These are phyloP conservation scores for Quercus engelmannii DNA, from an alignment of 306 rosid species.

Conservation along the genomic window DNA sequence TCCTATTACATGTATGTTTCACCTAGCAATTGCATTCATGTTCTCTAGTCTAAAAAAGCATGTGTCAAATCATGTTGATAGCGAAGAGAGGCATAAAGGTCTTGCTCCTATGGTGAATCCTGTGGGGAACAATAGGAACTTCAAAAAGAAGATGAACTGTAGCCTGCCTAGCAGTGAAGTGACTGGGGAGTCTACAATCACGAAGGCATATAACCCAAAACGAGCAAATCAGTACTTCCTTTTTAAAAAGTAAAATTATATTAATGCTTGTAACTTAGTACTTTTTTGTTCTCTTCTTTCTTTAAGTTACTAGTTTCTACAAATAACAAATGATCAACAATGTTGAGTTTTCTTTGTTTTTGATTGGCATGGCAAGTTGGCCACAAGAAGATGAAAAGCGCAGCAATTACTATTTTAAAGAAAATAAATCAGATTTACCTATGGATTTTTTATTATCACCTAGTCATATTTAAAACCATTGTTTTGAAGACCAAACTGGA, in stretches of 20 bases:
- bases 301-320: not conserved
- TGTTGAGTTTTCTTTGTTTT: not conserved
- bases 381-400: not conserved
- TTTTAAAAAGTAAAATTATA: no score
- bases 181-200: not conserved
- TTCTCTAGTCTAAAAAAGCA: no score
- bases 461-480: no score
- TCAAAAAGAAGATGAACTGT: not conserved
- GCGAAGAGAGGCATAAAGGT: not conserved
- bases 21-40: not conserved
- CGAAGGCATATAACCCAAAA: not conserved
- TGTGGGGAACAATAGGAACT: not conserved
- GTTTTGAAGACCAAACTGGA: no score
- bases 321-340: not conserved
- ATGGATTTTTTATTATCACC: no score
- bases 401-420: not conserved
- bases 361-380: not conserved
- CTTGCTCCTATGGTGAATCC: not conserved
- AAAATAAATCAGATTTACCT: not conserved
- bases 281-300: not conserved
- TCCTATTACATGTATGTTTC: not conserved
- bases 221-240: not conserved
- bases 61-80: not conserved
- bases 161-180: not conserved
- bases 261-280: not conserved